These are phyloP conservation scores for Miamiensis avidus DNA, from an alignment of 169 alveolate genomes.

Conservation along the genomic window DNA sequence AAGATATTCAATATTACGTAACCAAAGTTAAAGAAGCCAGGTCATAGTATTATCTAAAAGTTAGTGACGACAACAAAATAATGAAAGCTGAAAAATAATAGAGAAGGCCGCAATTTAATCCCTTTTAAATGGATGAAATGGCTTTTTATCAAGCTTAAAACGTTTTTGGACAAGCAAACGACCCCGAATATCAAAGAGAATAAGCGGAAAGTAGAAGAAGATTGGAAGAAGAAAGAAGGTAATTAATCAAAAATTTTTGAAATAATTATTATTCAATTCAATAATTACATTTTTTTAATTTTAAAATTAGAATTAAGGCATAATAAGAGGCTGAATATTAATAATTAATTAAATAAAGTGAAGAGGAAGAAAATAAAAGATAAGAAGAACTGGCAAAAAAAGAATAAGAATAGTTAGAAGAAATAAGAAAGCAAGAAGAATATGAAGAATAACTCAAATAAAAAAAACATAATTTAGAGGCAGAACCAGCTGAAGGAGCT, in stretches of 20 bases:
- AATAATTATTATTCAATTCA: neutral
- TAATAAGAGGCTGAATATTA: conserved; percentile 6
- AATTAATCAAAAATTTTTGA: neutral
- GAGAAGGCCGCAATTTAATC: neutral
- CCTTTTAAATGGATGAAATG: neutral
- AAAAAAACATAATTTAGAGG: neutral
- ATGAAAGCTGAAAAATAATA: neutral
- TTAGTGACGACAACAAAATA: conserved; percentile 2
- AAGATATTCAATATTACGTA: neutral
- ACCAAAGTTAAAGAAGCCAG: neutral
- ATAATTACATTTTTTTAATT: neutral
- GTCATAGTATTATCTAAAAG: neutral
- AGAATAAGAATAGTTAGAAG: neutral
- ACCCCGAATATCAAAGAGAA: neutral
- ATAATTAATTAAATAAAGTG: neutral
- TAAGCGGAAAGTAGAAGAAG: neutral
- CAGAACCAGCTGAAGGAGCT: conserved; percentile 5
- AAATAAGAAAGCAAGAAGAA: neutral
- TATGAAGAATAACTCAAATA: neutral
- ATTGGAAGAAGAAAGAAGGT: neutral
- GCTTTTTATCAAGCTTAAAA: neutral
- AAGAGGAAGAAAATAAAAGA: neutral
- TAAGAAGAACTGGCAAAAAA: neutral
- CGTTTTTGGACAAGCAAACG: neutral
- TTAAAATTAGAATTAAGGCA: neutral